Evolutionary conservation across 768 basidiomycete genomes (phyloP).

Genomic region (Lentinula edodes): DNA sequence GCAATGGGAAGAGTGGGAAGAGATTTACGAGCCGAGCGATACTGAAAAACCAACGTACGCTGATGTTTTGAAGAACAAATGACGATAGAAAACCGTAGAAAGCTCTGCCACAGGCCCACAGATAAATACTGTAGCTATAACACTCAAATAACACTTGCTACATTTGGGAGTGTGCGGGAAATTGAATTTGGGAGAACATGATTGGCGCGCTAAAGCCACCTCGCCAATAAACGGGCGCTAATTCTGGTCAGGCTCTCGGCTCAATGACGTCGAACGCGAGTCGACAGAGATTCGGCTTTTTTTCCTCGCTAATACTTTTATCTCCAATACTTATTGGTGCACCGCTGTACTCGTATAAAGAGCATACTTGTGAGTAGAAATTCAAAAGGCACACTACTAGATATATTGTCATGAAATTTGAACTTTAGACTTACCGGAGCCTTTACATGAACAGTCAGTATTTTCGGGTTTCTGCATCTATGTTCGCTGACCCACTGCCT

Average conservation of each 20-base stretch:
- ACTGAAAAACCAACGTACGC: background rate
- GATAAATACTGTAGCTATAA: too few relatives aligned
- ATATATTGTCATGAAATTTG: background rate
- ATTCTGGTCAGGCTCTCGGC: too few relatives aligned
- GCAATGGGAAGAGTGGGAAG: conserved; percentile 1
- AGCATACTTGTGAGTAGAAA: background rate
- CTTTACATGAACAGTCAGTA: background rate
- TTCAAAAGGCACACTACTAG: too few relatives aligned
- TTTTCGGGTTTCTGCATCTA: background rate
- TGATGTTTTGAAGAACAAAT: background rate
- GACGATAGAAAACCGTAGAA: background rate
- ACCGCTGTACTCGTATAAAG: background rate
- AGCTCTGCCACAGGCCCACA: too few relatives aligned
- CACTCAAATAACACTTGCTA: too few relatives aligned
- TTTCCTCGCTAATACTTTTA: background rate
- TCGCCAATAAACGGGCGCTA: too few relatives aligned
- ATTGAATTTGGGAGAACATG: too few relatives aligned
- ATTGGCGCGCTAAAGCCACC: too few relatives aligned
- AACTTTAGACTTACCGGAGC: conserved; percentile 1
- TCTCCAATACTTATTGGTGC: conserved; percentile 1
- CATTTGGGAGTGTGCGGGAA: too few relatives aligned
- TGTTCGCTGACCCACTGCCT: background rate
- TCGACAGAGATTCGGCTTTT: background rate
- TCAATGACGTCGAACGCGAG: background rate
- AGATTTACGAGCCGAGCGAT: background rate